phyloP scores from a whole-genome alignment of 345 rosid species.

The Psidium guajava region DNA sequence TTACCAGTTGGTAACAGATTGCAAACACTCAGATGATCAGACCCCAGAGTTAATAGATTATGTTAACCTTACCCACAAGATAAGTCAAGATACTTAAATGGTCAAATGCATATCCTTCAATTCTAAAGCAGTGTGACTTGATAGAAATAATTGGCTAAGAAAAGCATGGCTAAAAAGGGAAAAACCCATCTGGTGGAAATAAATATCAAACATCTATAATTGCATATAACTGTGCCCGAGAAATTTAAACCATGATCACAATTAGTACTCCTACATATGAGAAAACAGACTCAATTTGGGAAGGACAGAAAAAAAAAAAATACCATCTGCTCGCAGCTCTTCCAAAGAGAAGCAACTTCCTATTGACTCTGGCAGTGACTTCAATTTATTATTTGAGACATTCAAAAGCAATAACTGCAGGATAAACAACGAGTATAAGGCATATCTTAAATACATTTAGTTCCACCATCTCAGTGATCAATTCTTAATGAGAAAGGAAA shows the following conservation, averaged over 20 bases:
- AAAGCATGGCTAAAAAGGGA: background rate
- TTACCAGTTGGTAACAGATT: background rate
- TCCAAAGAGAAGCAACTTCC: conserved; percentile 94
- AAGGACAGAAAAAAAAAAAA: background rate
- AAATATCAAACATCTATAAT: background rate
- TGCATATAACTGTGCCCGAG: background rate
- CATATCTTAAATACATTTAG: background rate
- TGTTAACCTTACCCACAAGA: background rate
- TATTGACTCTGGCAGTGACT: conserved; percentile 87
- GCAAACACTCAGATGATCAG: background rate
- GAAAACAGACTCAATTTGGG: background rate
- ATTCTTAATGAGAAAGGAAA: background rate
- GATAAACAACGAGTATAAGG: background rate
- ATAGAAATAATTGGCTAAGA: background rate
- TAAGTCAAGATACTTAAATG: background rate
- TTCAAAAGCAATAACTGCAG: conserved; percentile 80
- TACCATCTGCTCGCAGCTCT: conserved; percentile 90
- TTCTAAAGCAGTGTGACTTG: background rate
- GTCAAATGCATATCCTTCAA: background rate
- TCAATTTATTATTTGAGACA: conserved; percentile 81
- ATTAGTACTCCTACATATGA: background rate
- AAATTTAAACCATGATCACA: background rate
- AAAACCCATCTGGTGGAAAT: background rate
- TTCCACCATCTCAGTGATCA: conserved; percentile 1
- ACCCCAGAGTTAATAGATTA: background rate